Percentiles rank a stretch among this genome's conserved stretches.
phyloP scores from a whole-genome alignment of 1,284 basidiomycete genomes.

The Trichosporon asahii region DNA sequence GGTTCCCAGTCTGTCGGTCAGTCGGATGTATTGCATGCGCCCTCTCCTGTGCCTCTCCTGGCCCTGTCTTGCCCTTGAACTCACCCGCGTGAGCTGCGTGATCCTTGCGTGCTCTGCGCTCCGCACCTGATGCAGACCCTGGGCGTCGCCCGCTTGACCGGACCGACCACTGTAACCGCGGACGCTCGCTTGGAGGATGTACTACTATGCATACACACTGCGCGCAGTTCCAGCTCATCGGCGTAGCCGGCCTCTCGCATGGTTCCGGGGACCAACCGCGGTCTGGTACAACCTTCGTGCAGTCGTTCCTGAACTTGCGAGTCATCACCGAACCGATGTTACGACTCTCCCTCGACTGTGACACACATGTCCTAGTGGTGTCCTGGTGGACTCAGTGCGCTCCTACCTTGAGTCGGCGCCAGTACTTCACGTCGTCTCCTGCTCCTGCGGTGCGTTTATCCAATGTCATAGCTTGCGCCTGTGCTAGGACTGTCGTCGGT shows the following conservation, averaged over 20 bases:
- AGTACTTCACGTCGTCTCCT: background rate
- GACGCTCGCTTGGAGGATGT: background rate
- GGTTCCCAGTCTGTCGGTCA: background rate
- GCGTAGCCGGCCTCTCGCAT: background rate
- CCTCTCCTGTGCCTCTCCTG: background rate
- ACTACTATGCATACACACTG: background rate
- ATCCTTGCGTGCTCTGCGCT: background rate
- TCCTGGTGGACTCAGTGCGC: background rate
- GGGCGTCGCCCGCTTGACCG: too few species aligned
- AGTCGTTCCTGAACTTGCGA: background rate
- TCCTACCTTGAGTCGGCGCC: background rate
- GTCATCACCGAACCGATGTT: constrained; percentile 1
- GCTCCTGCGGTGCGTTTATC: background rate
- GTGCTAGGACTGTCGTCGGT: background rate
- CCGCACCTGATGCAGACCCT: background rate
- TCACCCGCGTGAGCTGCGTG: background rate
- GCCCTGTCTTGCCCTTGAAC: background rate
- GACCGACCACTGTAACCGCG: background rate
- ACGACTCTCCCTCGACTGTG: background rate
- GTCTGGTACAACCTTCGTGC: background rate
- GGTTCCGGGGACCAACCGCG: background rate
- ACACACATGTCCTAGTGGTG: background rate
- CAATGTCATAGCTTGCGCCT: background rate
- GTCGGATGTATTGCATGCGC: background rate
- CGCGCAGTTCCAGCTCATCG: background rate